A percentile compares a stretch with the other conserved stretches of the same genome.
Evolutionary conservation across 164 flowering plant genomes (phyloP).

Genomic region (grape (Vitis vinifera)): ASM3070453v1 NC_081809.1:1223501-1224000

Average conservation of each 20-base stretch:
- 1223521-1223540: too few relatives aligned
- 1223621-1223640: neutral
- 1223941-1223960: neutral
- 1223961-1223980: neutral
- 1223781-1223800: neutral
- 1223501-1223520: neutral
- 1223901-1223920: neutral
- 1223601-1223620: neutral
- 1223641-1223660: neutral
- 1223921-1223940: neutral
- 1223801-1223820: neutral
- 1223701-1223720: conserved; percentile 99
- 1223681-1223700: conserved; percentile 17
- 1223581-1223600: neutral
- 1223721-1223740: conserved; percentile 98
- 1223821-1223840: neutral
- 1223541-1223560: neutral
- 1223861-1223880: neutral
- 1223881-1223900: neutral
- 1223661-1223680: conserved; percentile 4
- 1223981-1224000: neutral
- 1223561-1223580: neutral
- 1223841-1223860: neutral
- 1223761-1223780: conserved; percentile 12
- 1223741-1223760: conserved; percentile 76